Evolutionary conservation across 176 grass and related monocot species (phyloP), one percentile per base, ranked within the genome.

Genomic region (Ananas comosus): DNA sequence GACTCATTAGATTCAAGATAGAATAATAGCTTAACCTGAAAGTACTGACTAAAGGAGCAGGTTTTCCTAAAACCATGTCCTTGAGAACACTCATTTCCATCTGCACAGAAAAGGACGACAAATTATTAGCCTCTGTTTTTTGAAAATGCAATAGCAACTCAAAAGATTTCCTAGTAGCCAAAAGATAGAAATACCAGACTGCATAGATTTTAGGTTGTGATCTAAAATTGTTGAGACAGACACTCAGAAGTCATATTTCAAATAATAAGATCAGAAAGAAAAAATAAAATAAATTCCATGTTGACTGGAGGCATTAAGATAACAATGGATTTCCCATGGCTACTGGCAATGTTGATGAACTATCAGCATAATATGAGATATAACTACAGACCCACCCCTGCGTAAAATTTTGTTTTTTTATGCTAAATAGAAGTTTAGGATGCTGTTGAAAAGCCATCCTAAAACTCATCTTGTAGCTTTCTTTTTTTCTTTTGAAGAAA

Each of bases 1-100:
- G 94, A 79, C 94, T 99, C 94, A 99, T 74, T 69, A 99, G 74
- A 80, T 99, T 99, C 78, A 99, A 72, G 77, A 99, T 99, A 49
- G 87, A 85, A 69, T 93, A 99, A 79, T 99, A 99, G 79, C 94
- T 99, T 65, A 99, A 82, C 65, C 94, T 86, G 68, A 93, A 99
- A 63, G 94, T 99, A 82, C 94, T 99, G 70, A 93, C 83, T 11
- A 99, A 82, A 67, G 94, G 94, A 74, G 94, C 89, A 69, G 94
- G 94, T 90, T 85, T 99, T 67, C 94, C 94, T 71, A 99, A 88
- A 67, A 86, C 85, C 94, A 99, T 99, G 67, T 99, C 94, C 84
- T 93, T 99, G 66, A 99, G 82, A 77, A 93, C 78, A 83, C 85
- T 91, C 94, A 99, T 99, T 84, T 99, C 89, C 89, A 99, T 93